Percentiles rank a stretch among this genome's conserved stretches.
Evolutionary conservation across 768 basidiomycete species (phyloP).

Genomic region (Russula olivacea): DNA sequence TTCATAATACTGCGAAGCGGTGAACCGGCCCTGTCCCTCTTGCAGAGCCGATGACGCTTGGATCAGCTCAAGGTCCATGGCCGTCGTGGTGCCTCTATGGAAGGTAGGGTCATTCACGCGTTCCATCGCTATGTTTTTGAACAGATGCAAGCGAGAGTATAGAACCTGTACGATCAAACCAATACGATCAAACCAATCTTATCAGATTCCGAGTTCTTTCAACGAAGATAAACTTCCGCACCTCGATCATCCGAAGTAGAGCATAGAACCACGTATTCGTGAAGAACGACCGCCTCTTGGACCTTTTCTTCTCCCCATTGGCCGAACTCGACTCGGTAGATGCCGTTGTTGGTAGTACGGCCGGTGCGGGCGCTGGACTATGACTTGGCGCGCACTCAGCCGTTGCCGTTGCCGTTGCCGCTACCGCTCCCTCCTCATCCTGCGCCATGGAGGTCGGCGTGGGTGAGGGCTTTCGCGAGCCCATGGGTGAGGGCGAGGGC

Average conservation of each 20-base stretch:
- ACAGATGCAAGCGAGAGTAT: conserved; percentile 71
- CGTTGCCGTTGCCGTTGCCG: neutral
- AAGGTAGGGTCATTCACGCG: conserved; percentile 33
- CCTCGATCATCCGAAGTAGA: conserved; percentile 81
- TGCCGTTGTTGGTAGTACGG: neutral
- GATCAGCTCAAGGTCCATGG: conserved; percentile 37
- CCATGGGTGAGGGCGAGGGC: conserved; percentile 42
- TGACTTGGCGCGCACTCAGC: neutral
- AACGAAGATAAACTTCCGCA: conserved; percentile 33
- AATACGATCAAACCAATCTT: neutral
- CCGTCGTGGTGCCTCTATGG: conserved; percentile 32
- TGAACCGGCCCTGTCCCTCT: conserved; percentile 30
- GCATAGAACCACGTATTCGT: conserved; percentile 87
- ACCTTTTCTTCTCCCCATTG: conserved; percentile 28
- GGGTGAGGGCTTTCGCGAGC: conserved; percentile 44
- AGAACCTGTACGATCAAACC: conserved; percentile 51
- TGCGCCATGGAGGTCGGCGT: conserved; percentile 46
- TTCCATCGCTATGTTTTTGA: conserved; percentile 64
- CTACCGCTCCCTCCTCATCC: conserved; percentile 30
- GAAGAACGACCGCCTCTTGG: conserved; percentile 64
- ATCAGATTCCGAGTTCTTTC: neutral
- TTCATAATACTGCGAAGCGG: conserved; percentile 70
- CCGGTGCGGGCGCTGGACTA: neutral
- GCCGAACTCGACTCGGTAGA: neutral
- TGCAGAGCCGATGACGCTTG: conserved; percentile 26